Conservation (phyloP, 805 yeast species). For the Alloascoidea hylecoeti region DNA sequence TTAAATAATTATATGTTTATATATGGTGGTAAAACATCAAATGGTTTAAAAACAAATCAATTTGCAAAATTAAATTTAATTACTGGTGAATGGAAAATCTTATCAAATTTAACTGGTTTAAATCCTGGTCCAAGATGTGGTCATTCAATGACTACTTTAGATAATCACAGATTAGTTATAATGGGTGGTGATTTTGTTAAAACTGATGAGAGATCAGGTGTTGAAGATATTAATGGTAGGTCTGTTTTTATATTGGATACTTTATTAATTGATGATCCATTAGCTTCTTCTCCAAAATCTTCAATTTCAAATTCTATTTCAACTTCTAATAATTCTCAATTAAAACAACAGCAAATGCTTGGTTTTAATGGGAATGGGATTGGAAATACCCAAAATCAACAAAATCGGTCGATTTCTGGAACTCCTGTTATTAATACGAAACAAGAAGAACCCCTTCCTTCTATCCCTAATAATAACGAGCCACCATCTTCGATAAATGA, state of each 20-base stretch:
- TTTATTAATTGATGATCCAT: constrained; percentile 25
- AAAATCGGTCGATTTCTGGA: background rate
- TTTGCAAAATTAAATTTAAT: constrained; percentile 67
- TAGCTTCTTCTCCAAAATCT: constrained; percentile 11
- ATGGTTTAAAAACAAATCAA: constrained; percentile 53
- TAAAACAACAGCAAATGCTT: constrained; percentile 3
- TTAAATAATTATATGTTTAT: constrained; percentile 69
- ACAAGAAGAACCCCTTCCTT: background rate
- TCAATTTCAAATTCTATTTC: constrained; percentile 15
- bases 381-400: background rate
- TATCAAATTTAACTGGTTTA: constrained; percentile 21
- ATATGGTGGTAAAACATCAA: constrained; percentile 77
- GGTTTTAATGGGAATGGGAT: background rate
- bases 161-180: constrained; percentile 54
- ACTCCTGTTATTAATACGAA: no score
- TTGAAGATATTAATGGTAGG: background rate
- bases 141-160: constrained; percentile 68
- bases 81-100: constrained; percentile 56
- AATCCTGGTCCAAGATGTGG: constrained; percentile 84
- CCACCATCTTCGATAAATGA: background rate
- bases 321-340: constrained; percentile 1
- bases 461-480: background rate
- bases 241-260: constrained; percentile 50
- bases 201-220: no score
- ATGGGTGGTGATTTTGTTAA: constrained; percentile 84